Evolutionary conservation across 1,284 basidiomycete genomes (phyloP).

Genomic region (Puccinia triticina): DNA sequence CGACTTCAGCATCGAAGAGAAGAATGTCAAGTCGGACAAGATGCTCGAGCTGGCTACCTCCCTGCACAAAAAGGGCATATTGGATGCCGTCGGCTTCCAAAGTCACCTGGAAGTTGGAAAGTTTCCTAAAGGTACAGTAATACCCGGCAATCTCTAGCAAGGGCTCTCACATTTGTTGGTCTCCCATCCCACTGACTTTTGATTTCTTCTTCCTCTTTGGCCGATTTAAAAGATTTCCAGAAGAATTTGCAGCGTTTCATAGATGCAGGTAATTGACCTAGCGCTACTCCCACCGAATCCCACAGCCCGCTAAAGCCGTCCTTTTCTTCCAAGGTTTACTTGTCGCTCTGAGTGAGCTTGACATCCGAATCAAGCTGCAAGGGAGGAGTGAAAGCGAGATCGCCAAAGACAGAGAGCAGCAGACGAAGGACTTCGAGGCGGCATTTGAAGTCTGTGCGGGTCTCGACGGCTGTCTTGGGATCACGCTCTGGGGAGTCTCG

Average conservation of each 20-base stretch:
- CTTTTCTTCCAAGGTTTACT: neutral
- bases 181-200: neutral
- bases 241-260: conserved; percentile 20
- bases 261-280: neutral
- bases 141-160: neutral
- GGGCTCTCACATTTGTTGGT: neutral
- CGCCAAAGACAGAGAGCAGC: conserved; percentile 1
- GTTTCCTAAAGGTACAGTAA: conserved; percentile 7
- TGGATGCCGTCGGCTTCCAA: conserved; percentile 25
- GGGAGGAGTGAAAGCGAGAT: conserved; percentile 4
- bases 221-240: neutral
- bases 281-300: neutral
- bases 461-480: neutral
- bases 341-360: conserved; percentile 28
- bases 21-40: conserved; percentile 14
- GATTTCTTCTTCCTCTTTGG: neutral
- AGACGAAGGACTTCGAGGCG: conserved; percentile 11
- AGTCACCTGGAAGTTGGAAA: conserved; percentile 19
- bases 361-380: conserved; percentile 8
- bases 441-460: neutral
- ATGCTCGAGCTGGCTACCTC: conserved; percentile 23
- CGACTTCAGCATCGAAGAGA: conserved; percentile 22
- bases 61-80: neutral
- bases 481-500: conserved; percentile 11
- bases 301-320: neutral